phyloP scores from a whole-genome alignment of 108 stramenopile genomes.

The Cyclotella baltica region DNA sequence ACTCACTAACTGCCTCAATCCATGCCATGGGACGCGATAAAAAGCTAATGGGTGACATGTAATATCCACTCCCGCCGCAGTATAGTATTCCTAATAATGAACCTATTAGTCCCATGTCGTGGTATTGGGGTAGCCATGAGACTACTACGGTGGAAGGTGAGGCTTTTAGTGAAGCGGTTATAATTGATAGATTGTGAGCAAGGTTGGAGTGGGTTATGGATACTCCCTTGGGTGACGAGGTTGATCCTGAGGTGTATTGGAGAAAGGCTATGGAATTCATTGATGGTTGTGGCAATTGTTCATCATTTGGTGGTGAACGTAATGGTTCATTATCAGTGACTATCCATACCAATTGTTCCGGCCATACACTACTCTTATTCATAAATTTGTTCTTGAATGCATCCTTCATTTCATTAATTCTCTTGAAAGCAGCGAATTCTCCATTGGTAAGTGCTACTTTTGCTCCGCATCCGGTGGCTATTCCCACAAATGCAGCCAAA shows the following conservation, averaged over 20 bases:
- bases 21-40: constrained; percentile 94
- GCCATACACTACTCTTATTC: constrained; percentile 52
- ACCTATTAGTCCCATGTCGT: constrained; percentile 99
- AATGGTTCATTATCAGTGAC: constrained; percentile 61
- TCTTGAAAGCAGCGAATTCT: constrained; percentile 86
- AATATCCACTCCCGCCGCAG: constrained; percentile 96
- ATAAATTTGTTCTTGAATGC: constrained; percentile 29
- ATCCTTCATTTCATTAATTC: constrained; percentile 59
- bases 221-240: constrained; percentile 96
- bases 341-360: constrained; percentile 81
- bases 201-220: constrained; percentile 90
- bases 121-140: constrained; percentile 99
- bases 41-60: constrained; percentile 96
- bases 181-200: constrained; percentile 91
- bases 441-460: constrained; percentile 86
- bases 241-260: constrained; percentile 98
- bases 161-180: constrained; percentile 84
- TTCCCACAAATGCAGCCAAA: constrained; percentile 78
- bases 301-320: constrained; percentile 17
- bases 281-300: constrained; percentile 13
- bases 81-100: constrained; percentile 91
- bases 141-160: constrained; percentile 86
- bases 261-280: constrained; percentile 88
- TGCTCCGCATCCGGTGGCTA: constrained; percentile 83
- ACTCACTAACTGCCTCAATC: constrained; percentile 85